Evolutionary conservation across 306 rosid species (phyloP).

Genomic region (Citrullus amarus): DNA sequence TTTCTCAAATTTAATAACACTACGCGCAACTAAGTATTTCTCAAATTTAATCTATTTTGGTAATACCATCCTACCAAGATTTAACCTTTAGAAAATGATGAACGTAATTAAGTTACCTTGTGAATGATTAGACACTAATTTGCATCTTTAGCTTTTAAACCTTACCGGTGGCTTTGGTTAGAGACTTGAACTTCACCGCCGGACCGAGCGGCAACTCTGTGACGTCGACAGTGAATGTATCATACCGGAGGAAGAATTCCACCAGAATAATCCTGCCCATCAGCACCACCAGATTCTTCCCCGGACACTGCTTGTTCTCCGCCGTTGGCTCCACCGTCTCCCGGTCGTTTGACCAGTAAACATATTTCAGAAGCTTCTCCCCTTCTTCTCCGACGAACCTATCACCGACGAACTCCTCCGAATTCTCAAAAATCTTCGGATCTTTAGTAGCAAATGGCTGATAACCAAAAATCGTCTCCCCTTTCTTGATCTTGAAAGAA

Average conservation of each 20-base stretch:
- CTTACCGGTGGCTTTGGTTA: slow-evolving; percentile 20
- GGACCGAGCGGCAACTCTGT: slow-evolving; percentile 27
- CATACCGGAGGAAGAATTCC: slow-evolving; percentile 48
- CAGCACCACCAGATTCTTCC: slow-evolving; percentile 41
- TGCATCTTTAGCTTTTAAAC: neutral
- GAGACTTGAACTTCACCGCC: slow-evolving; percentile 22
- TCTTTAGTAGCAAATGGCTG: slow-evolving; percentile 62
- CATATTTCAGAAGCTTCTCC: slow-evolving; percentile 35
- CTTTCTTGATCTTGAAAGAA: slow-evolving; percentile 44
- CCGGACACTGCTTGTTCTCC: slow-evolving; percentile 52
- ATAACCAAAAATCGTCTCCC: slow-evolving; percentile 64
- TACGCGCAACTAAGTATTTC: too few species aligned
- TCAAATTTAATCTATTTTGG: too few species aligned
- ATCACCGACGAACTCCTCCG: slow-evolving; percentile 34
- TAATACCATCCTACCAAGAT: too few species aligned
- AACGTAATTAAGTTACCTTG: neutral
- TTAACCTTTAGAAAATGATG: too few species aligned
- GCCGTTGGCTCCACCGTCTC: slow-evolving; percentile 35
- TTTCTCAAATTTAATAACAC: too few species aligned
- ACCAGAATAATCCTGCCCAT: slow-evolving; percentile 34
- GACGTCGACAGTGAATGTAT: slow-evolving; percentile 28
- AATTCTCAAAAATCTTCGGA: slow-evolving; percentile 31
- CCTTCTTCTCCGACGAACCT: slow-evolving; percentile 25
- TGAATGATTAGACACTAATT: neutral
- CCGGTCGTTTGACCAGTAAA: slow-evolving; percentile 51